Conservation (phyloP, 73 alveolate genomes). For the Diophrys appendiculata region DNA sequence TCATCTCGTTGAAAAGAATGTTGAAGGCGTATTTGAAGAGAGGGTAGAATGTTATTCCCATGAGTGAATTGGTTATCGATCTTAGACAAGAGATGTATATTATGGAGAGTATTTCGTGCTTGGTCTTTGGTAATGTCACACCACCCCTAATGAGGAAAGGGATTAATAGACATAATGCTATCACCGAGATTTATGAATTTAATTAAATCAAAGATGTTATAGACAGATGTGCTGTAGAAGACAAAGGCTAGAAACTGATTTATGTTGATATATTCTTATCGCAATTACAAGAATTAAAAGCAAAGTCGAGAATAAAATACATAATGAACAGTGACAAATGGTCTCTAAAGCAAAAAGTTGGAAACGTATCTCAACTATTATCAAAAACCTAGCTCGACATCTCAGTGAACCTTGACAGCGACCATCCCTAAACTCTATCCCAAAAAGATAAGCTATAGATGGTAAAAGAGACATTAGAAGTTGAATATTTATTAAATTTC, state of each 20-base stretch:
- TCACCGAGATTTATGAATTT: not conserved
- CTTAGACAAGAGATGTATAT: constrained; percentile 17
- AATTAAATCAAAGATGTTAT: not conserved
- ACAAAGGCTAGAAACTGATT: not conserved
- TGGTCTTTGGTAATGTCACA: not conserved
- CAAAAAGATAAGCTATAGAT: not conserved
- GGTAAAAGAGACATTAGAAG: not conserved
- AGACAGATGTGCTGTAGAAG: not conserved
- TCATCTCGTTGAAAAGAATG: not conserved
- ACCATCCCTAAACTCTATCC: not conserved
- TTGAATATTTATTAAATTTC: not conserved
- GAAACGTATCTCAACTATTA: not conserved
- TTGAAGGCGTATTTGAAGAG: not conserved
- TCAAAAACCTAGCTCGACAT: not conserved
- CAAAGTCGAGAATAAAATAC: not conserved
- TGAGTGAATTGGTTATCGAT: not conserved
- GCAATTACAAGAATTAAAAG: not conserved
- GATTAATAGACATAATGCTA: not conserved
- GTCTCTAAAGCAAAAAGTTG: not conserved
- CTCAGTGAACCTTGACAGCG: not conserved
- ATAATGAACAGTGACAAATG: not conserved
- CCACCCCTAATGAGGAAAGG: not conserved
- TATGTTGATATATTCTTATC: not conserved
- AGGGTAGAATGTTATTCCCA: not conserved
- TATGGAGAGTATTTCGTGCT: not conserved